Evolutionary conservation across 192 early-diverging fungal species (phyloP), one percentile per base, ranked within the genome.

Genomic region (Linnemannia schmuckeri): DNA sequence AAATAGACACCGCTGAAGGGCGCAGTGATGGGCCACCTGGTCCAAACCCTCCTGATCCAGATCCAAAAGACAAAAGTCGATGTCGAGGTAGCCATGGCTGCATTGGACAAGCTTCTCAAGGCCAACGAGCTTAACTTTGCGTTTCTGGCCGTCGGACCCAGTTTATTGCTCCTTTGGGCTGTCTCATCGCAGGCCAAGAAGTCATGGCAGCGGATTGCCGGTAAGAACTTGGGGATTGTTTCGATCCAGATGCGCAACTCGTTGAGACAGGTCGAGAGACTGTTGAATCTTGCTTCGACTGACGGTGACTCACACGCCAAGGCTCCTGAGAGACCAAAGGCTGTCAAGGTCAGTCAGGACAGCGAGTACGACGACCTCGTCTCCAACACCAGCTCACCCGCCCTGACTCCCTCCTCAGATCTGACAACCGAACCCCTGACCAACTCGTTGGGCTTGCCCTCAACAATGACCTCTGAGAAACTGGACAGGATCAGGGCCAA

Each of bases 101-200:
- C 97, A 0, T 82, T 99, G 33, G 97, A 99, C 86, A 97, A 98
- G 81, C 92, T 99, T 33, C 93, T 99, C 70, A 94, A 95, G 76
- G 94, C 98, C 0, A 99, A 99, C 87, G 98, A 99, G 82, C 94
- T 99, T 76, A 99, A 99, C 76, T 99, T 99, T 92, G 94, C 96
- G 15, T 94, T 99, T 74, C 82, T 99, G 72, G 96, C 95, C 2
- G 91, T 96, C 1, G 91, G 95, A 4, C 96, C 96, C 6, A 93
- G 96, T 52, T 89, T 96, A 9, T 42, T 94, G 63, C 76, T 94
- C 6, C 81, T 93, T 1, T 94, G 92, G 88, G 88, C 89, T 17
- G 82, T 90, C 38, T 89, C 80, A 2, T 70, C 71, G 24, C 90
- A 90, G 82, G 55, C 90, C 33, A 85, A 84, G 70, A 76, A 30